These are phyloP conservation scores for Hypoxylon perforatum DNA, from an alignment of 495 filamentous ascomycete species.

Conservation along the genomic window DNA sequence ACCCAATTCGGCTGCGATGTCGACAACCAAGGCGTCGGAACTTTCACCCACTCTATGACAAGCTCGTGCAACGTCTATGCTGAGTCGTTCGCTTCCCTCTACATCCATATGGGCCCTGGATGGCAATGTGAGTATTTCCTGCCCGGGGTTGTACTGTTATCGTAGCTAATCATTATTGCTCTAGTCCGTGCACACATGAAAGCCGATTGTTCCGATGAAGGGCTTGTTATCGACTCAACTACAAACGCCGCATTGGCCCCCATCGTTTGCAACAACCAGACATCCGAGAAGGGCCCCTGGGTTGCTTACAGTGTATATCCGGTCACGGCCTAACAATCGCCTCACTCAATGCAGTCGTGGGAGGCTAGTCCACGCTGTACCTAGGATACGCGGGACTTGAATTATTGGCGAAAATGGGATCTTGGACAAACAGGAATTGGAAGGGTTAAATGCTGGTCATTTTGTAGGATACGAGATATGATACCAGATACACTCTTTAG, in stretches of 20 bases:
- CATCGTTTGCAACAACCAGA: constrained; percentile 27
- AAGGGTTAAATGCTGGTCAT: background rate
- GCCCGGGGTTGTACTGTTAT: background rate
- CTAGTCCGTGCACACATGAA: constrained; percentile 27
- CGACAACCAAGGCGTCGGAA: constrained; percentile 36
- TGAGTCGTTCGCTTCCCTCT: constrained; percentile 20
- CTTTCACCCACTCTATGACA: constrained; percentile 35
- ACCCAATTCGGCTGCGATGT: constrained; percentile 4
- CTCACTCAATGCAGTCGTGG: background rate
- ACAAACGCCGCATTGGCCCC: too few relatives aligned
- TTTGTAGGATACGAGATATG: background rate
- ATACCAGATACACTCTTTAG: background rate
- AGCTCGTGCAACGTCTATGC: constrained; percentile 16
- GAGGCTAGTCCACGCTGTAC: background rate
- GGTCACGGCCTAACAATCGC: background rate
- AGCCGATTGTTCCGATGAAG: constrained; percentile 18
- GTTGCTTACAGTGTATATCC: constrained; percentile 25
- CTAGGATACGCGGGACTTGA: background rate
- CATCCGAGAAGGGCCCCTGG: constrained; percentile 3
- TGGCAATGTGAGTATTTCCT: constrained; percentile 27
- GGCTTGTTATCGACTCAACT: too few relatives aligned
- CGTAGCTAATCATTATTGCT: constrained; percentile 1
- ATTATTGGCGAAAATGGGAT: background rate
- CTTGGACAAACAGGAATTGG: background rate
- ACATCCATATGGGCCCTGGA: constrained; percentile 22